Evolutionary conservation across 2,329 filamentous ascomycete genomes (phyloP).

Genomic region (Domatiomyces catenatus): DNA sequence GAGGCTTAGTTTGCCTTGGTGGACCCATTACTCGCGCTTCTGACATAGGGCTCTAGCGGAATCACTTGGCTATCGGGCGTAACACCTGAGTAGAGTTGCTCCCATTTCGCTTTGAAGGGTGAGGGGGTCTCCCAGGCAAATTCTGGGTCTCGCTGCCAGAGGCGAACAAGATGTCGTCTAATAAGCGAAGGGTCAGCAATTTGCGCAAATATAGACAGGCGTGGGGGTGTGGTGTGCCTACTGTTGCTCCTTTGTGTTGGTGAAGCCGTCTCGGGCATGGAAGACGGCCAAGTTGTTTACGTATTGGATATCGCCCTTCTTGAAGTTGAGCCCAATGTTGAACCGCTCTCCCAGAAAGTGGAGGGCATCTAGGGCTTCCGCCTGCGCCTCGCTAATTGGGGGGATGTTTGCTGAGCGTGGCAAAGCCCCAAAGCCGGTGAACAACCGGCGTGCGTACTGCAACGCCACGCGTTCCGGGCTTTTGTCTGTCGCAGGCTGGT

Average conservation of each 20-base stretch:
- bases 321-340: slow-evolving; percentile 29
- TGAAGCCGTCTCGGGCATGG: slow-evolving; percentile 35
- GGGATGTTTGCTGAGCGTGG: slow-evolving; percentile 30
- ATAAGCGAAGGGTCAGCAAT: background rate
- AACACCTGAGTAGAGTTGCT: slow-evolving; percentile 28
- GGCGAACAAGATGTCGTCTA: slow-evolving; percentile 31
- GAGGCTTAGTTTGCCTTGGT: background rate
- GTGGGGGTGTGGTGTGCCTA: slow-evolving; percentile 16
- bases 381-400: slow-evolving; percentile 37
- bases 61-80: slow-evolving; percentile 27
- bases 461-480: slow-evolving; percentile 41
- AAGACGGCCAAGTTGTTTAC: slow-evolving; percentile 39
- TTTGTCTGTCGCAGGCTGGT: slow-evolving; percentile 34
- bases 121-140: slow-evolving; percentile 31
- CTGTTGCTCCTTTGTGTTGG: slow-evolving; percentile 25
- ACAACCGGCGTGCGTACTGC: slow-evolving; percentile 45
- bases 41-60: slow-evolving; percentile 26
- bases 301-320: slow-evolving; percentile 36
- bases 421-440: slow-evolving; percentile 36
- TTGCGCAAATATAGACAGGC: background rate
- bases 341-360: slow-evolving; percentile 35
- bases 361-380: slow-evolving; percentile 37
- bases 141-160: slow-evolving; percentile 35
- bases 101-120: slow-evolving; percentile 25
- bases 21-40: slow-evolving; percentile 12